Conservation (phyloP, 805 yeast genomes). For the Kodamaea laetipori region DNA sequence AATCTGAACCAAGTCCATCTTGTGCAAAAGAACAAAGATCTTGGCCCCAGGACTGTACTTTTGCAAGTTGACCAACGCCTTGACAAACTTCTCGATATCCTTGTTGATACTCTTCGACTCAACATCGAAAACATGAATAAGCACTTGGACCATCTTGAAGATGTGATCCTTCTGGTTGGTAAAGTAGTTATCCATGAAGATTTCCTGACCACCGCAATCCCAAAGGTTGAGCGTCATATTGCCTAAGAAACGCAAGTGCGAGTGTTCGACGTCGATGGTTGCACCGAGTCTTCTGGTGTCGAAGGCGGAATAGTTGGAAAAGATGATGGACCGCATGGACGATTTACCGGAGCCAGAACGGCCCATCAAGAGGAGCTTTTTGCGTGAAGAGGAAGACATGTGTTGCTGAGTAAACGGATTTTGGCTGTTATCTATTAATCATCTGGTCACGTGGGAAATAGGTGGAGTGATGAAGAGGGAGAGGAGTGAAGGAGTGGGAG, state of each 20-base stretch:
- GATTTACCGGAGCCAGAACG: conserved; percentile 97
- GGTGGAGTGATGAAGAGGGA: too few species aligned
- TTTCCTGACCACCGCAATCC: conserved; percentile 99
- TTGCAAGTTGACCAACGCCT: conserved; percentile 77
- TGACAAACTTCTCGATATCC: conserved; percentile 88
- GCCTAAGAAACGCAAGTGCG: conserved; percentile 88
- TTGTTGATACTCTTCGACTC: conserved; percentile 88
- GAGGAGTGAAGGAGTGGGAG: too few species aligned
- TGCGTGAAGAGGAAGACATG: conserved; percentile 37
- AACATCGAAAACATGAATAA: conserved; percentile 95
- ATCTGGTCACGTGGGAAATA: too few species aligned
- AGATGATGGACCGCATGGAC: conserved; percentile 94
- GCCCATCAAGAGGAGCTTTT: conserved; percentile 62
- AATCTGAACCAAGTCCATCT: conserved; percentile 91
- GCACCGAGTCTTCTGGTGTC: conserved; percentile 96
- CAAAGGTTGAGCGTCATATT: conserved; percentile 93
- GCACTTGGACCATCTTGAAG: conserved; percentile 92
- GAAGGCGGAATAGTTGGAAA: conserved; percentile 93
- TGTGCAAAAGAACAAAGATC: conserved; percentile 87
- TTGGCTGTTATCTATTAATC: neutral
- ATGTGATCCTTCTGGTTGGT: conserved; percentile 88
- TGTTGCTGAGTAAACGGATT: neutral
- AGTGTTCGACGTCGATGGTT: conserved; percentile 97
- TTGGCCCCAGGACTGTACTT: conserved; percentile 89
- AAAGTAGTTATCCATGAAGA: conserved; percentile 91